phyloP scores from a whole-genome alignment of 2,329 filamentous ascomycete species.

The Trichoderma citrinoviride region DNA sequence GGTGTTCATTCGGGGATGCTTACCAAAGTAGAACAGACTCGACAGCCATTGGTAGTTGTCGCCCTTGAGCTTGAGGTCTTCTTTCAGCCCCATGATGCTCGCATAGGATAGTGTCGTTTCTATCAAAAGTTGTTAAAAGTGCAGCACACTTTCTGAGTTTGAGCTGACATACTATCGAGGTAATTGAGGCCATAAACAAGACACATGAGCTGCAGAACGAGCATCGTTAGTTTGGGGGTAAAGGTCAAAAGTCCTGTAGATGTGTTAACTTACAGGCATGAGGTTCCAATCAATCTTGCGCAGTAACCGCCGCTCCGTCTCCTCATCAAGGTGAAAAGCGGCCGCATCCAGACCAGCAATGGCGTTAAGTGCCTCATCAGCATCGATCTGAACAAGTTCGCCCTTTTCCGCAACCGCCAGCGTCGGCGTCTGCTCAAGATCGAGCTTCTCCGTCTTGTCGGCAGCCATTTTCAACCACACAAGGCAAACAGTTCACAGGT shows the following conservation, averaged over 20 bases:
- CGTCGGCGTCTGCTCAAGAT: neutral
- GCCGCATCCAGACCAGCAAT: neutral
- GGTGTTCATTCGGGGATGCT: neutral
- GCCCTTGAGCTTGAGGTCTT: slow-evolving; percentile 16
- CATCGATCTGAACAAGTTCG: slow-evolving; percentile 12
- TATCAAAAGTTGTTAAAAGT: neutral
- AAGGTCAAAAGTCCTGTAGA: too few relatives aligned
- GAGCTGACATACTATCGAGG: slow-evolving; percentile 10
- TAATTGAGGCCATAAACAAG: slow-evolving; percentile 22
- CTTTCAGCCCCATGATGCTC: slow-evolving; percentile 21
- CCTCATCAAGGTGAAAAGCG: slow-evolving; percentile 8
- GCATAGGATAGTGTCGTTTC: slow-evolving; percentile 22
- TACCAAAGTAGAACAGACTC: slow-evolving; percentile 22
- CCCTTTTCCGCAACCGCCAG: neutral
- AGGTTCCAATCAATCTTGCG: slow-evolving; percentile 22
- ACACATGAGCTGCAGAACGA: slow-evolving; percentile 9
- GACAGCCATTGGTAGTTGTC: slow-evolving; percentile 22
- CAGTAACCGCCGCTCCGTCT: slow-evolving; percentile 19
- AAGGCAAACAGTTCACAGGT: too few relatives aligned
- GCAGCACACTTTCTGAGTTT: neutral
- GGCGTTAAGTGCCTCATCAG: slow-evolving; percentile 21
- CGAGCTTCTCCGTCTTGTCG: neutral
- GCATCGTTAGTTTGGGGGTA: neutral
- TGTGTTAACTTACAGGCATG: slow-evolving; percentile 11
- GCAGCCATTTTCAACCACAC: neutral